Base-by-base conservation (phyloP, 331 rosid species). In the Pyrus hybrid region DNA sequence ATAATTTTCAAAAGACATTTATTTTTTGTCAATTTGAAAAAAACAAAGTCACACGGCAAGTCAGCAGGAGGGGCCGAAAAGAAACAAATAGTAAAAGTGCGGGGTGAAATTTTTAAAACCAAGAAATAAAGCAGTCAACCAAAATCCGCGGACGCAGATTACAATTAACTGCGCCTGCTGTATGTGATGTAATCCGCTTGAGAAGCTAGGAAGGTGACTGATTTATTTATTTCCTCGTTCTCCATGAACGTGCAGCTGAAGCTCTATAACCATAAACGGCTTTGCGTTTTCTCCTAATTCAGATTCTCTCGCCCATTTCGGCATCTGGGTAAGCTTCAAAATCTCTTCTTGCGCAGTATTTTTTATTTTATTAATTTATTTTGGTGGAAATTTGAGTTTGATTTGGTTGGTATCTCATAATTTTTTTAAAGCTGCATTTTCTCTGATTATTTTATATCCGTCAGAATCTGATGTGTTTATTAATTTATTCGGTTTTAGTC, bases 241-340 rank as follows among this genome's bases (percentile, higher is more conserved):
- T 54, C 35, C 28, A 8, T 17, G 20, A 53, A 58, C 45, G 68
- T 71, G 70, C 17, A 53, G 63, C 47, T 53, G 28, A 72, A 80
- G 80, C 71, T 63, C 47, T 41, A 41, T 0, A 22, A 35, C 71
- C 49, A 45, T 16, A 22, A 21, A 33, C 7, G 71, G 45, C 63
- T 23, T 13, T 18, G 56, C 71, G 47, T 72, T 67, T 75, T 21
- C 54, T 25, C 30, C 49, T 8, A 75, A 35, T 57, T 69, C 51
- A 70, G 71, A 6, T 41, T 61, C 64, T 14, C 51, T n/a, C 51
- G 20, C 18, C 60, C 80, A 54, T 29, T 68, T 63, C 54, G 53
- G 67, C 75, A 51, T 80, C 80, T 77, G 71, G 80, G 87, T 80
- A 80, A 25, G 84, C 51, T 68, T 68, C 79, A 49, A 29, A 69